Conservation (phyloP, 768 basidiomycete genomes). For the Lentinus brumalis region DNA sequence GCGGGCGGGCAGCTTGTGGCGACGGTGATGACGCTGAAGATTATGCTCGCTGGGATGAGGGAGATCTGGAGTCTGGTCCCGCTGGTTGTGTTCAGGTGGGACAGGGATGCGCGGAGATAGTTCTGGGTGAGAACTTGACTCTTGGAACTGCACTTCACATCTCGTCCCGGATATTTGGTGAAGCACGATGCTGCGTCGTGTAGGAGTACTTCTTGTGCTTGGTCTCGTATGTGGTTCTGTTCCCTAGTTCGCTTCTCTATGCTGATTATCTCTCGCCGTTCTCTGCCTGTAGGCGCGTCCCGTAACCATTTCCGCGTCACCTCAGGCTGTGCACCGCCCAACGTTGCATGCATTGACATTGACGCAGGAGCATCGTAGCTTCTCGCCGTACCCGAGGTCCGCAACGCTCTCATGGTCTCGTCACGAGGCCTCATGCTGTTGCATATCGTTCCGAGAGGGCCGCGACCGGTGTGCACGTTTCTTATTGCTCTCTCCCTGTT, state of each 20-base stretch:
- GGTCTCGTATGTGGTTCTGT: too few relatives aligned
- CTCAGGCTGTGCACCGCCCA: too few relatives aligned
- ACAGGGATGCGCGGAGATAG: constrained; percentile 6
- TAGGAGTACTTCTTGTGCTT: too few relatives aligned
- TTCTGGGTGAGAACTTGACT: background rate
- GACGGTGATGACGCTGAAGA: constrained; percentile 14
- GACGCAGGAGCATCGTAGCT: background rate
- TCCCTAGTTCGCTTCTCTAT: too few relatives aligned
- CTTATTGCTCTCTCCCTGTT: too few relatives aligned
- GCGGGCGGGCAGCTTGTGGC: constrained; percentile 18
- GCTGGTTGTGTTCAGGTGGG: constrained; percentile 8
- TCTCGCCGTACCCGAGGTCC: background rate
- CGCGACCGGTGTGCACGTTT: background rate
- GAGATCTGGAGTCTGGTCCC: constrained; percentile 20
- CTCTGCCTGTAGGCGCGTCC: too few relatives aligned
- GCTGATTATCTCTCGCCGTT: too few relatives aligned
- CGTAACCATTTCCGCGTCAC: too few relatives aligned
- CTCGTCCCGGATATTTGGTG: background rate
- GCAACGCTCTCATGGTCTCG: too few relatives aligned
- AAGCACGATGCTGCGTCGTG: background rate
- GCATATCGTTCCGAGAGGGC: background rate
- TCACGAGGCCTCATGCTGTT: too few relatives aligned
- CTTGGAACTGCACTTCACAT: background rate
- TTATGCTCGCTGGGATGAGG: constrained; percentile 7
- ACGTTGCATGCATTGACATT: too few relatives aligned